Evolutionary conservation across 2,329 filamentous ascomycete genomes (phyloP).

Genomic region (Didymellaceae sp.): DNA sequence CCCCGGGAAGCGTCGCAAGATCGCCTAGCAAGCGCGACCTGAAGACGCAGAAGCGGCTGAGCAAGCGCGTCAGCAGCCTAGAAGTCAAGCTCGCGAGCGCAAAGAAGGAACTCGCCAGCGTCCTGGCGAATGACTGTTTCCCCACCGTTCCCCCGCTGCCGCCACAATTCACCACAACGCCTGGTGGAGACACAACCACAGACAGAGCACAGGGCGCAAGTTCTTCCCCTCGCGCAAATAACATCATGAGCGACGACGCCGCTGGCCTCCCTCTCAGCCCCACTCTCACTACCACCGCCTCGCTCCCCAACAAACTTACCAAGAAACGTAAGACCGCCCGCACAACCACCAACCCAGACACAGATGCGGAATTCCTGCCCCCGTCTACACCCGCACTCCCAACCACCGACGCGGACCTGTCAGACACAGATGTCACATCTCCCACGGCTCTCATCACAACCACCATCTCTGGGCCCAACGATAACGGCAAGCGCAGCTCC

Average conservation of each 20-base stretch:
- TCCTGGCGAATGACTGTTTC: conserved; percentile 51
- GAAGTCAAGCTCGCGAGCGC: conserved; percentile 64
- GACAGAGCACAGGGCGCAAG: neutral
- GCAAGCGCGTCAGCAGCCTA: conserved; percentile 66
- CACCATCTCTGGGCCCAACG: no score
- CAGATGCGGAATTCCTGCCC: neutral
- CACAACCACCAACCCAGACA: neutral
- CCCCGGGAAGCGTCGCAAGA: conserved; percentile 49
- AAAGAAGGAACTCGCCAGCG: conserved; percentile 60
- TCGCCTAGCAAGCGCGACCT: conserved; percentile 64
- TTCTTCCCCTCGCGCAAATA: conserved; percentile 2
- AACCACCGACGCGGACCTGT: conserved; percentile 26
- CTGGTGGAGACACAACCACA: neutral
- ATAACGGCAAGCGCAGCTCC: conserved; percentile 23
- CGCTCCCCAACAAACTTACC: neutral
- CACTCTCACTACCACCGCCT: neutral
- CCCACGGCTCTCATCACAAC: neutral
- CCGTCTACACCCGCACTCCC: neutral
- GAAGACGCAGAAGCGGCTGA: conserved; percentile 62
- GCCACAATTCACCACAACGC: conserved; percentile 22
- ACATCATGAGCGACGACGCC: conserved; percentile 33
- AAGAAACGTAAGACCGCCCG: neutral
- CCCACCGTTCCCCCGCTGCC: conserved; percentile 49
- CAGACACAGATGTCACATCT: conserved; percentile 9
- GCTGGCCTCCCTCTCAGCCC: conserved; percentile 9